Evolutionary conservation across 352 stramenopile species (phyloP).

Genomic region (Halophytophthora batemanensis): DNA sequence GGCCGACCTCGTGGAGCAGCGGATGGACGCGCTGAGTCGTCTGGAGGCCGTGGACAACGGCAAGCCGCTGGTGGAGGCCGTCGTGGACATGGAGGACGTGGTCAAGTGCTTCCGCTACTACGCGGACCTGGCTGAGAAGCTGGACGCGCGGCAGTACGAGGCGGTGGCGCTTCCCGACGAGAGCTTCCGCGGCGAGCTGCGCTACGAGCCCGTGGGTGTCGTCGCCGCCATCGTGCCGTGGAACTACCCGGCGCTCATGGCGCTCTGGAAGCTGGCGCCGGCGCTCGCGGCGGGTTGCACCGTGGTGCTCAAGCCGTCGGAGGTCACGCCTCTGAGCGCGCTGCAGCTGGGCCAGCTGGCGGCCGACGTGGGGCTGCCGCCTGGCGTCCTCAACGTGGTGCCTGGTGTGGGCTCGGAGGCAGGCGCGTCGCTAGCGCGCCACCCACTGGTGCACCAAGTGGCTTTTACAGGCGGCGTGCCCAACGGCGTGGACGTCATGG

Average conservation of each 20-base stretch:
- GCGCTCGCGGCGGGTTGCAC: slow-evolving; percentile 91
- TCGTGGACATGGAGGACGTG: slow-evolving; percentile 63
- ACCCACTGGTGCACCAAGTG: slow-evolving; percentile 73
- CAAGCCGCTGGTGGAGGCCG: slow-evolving; percentile 44
- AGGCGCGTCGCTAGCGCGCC: slow-evolving; percentile 50
- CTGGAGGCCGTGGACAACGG: slow-evolving; percentile 53
- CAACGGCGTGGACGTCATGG: slow-evolving; percentile 51
- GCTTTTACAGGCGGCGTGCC: slow-evolving; percentile 67
- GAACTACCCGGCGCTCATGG: slow-evolving; percentile 62
- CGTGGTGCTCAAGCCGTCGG: slow-evolving; percentile 92
- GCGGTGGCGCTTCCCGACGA: slow-evolving; percentile 23
- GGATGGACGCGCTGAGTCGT: slow-evolving; percentile 30
- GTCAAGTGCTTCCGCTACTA: slow-evolving; percentile 60
- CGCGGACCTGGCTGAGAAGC: slow-evolving; percentile 38
- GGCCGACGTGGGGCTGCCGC: slow-evolving; percentile 42
- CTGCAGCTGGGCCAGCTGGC: slow-evolving; percentile 61
- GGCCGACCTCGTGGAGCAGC: slow-evolving; percentile 34
- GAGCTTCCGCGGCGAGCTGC: slow-evolving; percentile 33
- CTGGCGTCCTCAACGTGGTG: slow-evolving; percentile 55
- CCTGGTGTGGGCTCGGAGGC: slow-evolving; percentile 42
- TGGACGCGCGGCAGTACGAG: slow-evolving; percentile 45
- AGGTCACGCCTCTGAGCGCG: slow-evolving; percentile 88
- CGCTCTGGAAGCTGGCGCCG: slow-evolving; percentile 64
- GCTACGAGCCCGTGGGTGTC: slow-evolving; percentile 56
- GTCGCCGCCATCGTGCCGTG: slow-evolving; percentile 53